phyloP scores from a whole-genome alignment of 2,329 filamentous ascomycete genomes.

The Conoideocrella luteorostrata region DNA sequence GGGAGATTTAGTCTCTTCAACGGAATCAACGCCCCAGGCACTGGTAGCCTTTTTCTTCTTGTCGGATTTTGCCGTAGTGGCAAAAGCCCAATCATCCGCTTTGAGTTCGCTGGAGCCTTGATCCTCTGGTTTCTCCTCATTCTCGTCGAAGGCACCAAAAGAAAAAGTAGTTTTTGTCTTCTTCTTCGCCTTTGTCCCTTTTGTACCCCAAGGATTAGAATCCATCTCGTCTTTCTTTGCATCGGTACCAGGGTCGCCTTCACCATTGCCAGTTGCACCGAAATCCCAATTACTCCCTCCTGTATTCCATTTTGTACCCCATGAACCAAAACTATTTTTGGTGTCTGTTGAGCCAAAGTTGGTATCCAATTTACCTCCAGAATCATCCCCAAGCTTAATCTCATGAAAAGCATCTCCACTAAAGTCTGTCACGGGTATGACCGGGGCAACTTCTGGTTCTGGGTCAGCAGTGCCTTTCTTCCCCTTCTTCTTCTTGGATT shows the following conservation, averaged over 20 bases:
- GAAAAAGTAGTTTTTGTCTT: constrained; percentile 38
- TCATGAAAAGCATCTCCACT: constrained; percentile 56
- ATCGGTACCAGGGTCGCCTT: constrained; percentile 23
- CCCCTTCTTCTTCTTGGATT: constrained; percentile 36
- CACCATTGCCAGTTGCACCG: constrained; percentile 22
- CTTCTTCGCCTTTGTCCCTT: constrained; percentile 45
- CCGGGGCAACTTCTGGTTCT: constrained; percentile 21
- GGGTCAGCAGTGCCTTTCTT: constrained; percentile 19
- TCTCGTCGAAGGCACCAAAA: constrained; percentile 41
- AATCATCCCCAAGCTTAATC: constrained; percentile 57
- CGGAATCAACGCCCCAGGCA: constrained; percentile 28
- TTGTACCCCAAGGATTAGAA: constrained; percentile 43
- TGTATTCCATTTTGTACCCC: constrained; percentile 56
- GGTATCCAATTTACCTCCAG: constrained; percentile 49
- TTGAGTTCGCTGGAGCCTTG: constrained; percentile 25
- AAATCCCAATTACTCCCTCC: constrained; percentile 41
- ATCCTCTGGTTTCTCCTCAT: constrained; percentile 29
- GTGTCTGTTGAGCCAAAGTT: constrained; percentile 43
- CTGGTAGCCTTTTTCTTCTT: constrained; percentile 33
- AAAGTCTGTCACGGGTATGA: constrained; percentile 28
- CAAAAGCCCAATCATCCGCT: constrained; percentile 25
- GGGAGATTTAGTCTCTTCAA: constrained; percentile 26
- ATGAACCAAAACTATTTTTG: constrained; percentile 46
- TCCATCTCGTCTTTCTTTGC: constrained; percentile 36
- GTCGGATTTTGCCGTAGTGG: constrained; percentile 32